These are phyloP conservation scores for Alloascoidea hylecoeti DNA, from an alignment of 805 yeast species.

Conservation along the genomic window DNA sequence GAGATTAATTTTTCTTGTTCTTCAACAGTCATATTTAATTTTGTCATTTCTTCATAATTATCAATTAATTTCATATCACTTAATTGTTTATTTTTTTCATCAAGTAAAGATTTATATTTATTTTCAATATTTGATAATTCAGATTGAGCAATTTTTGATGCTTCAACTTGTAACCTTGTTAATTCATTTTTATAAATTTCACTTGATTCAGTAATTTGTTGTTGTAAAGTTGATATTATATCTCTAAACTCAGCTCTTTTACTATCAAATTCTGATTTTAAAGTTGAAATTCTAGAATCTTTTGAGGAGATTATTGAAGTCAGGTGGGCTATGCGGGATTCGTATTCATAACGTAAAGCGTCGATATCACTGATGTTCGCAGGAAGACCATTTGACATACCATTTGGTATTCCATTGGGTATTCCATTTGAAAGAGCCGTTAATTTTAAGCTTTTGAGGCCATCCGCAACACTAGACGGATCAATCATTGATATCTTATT, in stretches of 20 bases:
- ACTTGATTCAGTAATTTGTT: constrained; percentile 11
- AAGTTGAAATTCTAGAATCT: constrained; percentile 13
- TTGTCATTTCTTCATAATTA: constrained; percentile 2
- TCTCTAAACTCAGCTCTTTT: constrained; percentile 17
- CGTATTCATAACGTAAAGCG: background rate
- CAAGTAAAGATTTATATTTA: background rate
- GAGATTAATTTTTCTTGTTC: background rate
- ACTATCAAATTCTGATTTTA: constrained; percentile 14
- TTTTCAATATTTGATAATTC: constrained; percentile 1
- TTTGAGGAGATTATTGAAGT: constrained; percentile 9
- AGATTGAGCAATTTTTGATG: constrained; percentile 3
- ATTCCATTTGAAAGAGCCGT: no score
- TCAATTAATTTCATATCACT: background rate
- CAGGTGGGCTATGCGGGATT: constrained; percentile 1
- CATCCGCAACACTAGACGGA: no score
- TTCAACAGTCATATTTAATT: background rate
- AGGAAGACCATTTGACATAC: background rate
- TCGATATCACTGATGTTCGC: background rate
- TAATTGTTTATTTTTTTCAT: background rate
- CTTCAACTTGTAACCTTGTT: constrained; percentile 4
- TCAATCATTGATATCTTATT: background rate
- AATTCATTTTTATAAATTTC: constrained; percentile 10
- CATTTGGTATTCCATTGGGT: no score
- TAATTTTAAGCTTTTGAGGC: no score
- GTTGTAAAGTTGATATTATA: constrained; percentile 11